A percentile compares a stretch with the other conserved stretches of the same genome.
phyloP scores from a whole-genome alignment of 306 rosid genomes.

The Glycine tomentella region DNA sequence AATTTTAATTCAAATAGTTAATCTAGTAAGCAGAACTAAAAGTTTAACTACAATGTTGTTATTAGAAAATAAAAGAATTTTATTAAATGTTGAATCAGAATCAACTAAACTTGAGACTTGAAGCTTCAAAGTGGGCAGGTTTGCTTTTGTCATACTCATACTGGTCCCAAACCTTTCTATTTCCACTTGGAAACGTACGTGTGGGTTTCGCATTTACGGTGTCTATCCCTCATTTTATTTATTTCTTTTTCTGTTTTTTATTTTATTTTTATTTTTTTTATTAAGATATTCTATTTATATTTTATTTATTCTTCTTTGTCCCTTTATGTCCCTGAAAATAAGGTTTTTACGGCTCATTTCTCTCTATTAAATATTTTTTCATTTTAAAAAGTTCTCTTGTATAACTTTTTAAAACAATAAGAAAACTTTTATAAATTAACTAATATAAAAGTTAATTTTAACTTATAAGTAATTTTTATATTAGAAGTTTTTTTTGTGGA shows the following conservation, averaged over 20 bases:
- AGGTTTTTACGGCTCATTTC: neutral
- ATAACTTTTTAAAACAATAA: no score
- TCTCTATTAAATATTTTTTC: neutral
- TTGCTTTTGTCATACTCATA: neutral
- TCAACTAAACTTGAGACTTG: conserved; percentile 7
- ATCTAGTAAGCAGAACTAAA: no score
- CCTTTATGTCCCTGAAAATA: neutral
- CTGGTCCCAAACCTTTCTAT: conserved; percentile 19
- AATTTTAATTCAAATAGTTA: no score
- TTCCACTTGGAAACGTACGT: conserved; percentile 20
- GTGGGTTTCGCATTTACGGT: conserved; percentile 26
- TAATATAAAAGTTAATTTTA: no score
- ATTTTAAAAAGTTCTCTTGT: no score
- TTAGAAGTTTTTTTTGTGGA: no score
- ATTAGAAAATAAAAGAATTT: neutral
- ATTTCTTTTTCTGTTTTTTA: no score
- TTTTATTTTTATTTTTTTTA: no score
- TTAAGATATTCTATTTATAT: neutral
- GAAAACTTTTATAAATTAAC: no score
- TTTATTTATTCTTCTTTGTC: neutral
- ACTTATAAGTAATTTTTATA: no score
- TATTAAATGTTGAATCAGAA: neutral
- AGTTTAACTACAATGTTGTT: no score
- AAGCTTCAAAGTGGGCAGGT: conserved; percentile 1
- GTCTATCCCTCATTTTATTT: no score